A percentile compares a stretch with the other conserved stretches of the same genome.
Evolutionary conservation across 768 basidiomycete species (phyloP).

Genomic region (Rhodotorula taiwanensis): DNA sequence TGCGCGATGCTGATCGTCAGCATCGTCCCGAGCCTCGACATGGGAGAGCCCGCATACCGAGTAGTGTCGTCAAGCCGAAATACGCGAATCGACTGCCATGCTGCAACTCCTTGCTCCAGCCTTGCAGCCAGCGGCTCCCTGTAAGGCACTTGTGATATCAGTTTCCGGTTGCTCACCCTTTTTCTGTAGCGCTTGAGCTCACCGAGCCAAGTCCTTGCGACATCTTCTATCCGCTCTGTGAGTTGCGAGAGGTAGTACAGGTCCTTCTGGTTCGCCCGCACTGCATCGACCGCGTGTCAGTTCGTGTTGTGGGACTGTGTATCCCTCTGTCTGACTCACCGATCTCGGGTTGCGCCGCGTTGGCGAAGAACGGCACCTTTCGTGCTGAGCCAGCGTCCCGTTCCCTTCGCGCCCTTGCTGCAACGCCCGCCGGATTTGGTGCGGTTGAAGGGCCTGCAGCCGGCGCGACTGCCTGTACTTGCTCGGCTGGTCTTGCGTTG

Average conservation of each 20-base stretch:
- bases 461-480: background rate
- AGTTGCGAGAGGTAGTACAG: slow-evolving; percentile 40
- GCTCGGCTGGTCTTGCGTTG: background rate
- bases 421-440: slow-evolving; percentile 16
- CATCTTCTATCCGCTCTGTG: slow-evolving; percentile 37
- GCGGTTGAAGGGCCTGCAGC: background rate
- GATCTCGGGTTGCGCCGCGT: slow-evolving; percentile 40
- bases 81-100: slow-evolving; percentile 37
- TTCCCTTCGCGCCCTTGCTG: slow-evolving; percentile 19
- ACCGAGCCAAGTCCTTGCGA: slow-evolving; percentile 35
- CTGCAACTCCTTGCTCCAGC: slow-evolving; percentile 36
- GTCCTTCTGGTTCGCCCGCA: slow-evolving; percentile 42
- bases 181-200: background rate
- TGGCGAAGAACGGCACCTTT: slow-evolving; percentile 38
- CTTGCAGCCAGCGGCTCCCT: slow-evolving; percentile 40
- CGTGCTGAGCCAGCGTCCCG: background rate
- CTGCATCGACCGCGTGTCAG: slow-evolving; percentile 4
- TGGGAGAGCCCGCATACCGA: slow-evolving; percentile 19
- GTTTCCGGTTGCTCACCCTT: background rate
- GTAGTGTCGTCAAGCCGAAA: slow-evolving; percentile 40
- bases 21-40: no score
- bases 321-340: slow-evolving; percentile 32
- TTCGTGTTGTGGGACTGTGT: no score
- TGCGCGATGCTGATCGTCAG: background rate
- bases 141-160: background rate